Base-by-base conservation (phyloP, 2,329 filamentous ascomycete genomes). In the Alternaria longipes region DNA sequence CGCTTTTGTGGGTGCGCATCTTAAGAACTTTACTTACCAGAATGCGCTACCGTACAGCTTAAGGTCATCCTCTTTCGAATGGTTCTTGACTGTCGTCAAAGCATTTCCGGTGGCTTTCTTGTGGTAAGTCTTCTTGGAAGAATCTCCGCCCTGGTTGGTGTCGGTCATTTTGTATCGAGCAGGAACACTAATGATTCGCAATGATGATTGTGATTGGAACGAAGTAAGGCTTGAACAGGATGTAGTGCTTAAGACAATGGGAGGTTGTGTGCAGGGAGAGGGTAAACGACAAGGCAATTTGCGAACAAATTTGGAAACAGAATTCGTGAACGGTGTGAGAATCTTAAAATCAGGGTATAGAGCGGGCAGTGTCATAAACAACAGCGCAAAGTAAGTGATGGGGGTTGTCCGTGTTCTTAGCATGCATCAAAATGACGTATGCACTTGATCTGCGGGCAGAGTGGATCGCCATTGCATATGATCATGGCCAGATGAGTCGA, bases 31-130 rank as follows among this genome's bases (percentile, higher is more conserved):
- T 42, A 45, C 83, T 70, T 81, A 92, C 91, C 93, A 96, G 77
- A 93, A 95, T 75, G 91, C 94, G 69, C 90, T 91, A 28, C 91
- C 91, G 74, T 90, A 96, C 2, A 97, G 82, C 78, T 93, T 94
- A 51, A 96, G 78, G 8, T 90, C 86, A 63, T 86, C 82, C 6
- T 93, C 90, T 62, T 87, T 87, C n/a, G 85, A 83, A 71, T 92
- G 93, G 54, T 85, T 89, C 72, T 88, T 87, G 8, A 86, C 89
- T 2, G 92, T 96, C 46, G 83, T 79, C 50, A 89, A 83, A 22
- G 93, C 92, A 55, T 84, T 78, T 9, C 91, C 92, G 3, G 90
- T 91, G 18, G 91, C 89, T 75, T 89, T 91, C 70, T 89, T 91
- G 74, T 89, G 86, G 66, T 89, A 87, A 2, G 87, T 87, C 79